Conservation (phyloP, 805 yeast genomes). For the Wickerhamiella hasegawae region DNA sequence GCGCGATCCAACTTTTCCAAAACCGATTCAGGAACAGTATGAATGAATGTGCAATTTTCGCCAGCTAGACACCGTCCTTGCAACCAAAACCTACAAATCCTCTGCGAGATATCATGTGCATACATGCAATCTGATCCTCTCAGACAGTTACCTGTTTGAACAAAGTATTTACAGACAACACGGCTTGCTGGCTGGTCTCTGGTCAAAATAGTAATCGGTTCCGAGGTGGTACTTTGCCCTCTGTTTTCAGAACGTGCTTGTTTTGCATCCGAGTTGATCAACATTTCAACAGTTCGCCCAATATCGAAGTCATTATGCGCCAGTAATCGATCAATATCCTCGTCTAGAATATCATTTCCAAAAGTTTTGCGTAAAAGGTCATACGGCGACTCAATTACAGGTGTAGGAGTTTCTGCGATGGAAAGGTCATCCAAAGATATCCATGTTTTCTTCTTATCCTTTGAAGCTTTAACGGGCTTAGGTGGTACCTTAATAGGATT, state of each 20-base stretch:
- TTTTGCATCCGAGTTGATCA: too few species aligned
- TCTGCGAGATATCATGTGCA: slow-evolving; percentile 28
- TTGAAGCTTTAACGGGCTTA: too few species aligned
- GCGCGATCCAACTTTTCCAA: slow-evolving; percentile 5
- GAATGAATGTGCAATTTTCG: slow-evolving; percentile 27
- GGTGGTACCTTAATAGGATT: too few species aligned
- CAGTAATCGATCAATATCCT: slow-evolving; percentile 24
- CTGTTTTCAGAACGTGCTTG: too few species aligned
- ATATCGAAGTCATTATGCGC: slow-evolving; percentile 25
- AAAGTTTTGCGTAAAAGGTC: slow-evolving; percentile 23
- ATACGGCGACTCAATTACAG: too few species aligned
- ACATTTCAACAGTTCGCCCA: slow-evolving; percentile 14
- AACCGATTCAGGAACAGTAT: slow-evolving; percentile 21
- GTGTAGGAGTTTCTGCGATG: too few species aligned
- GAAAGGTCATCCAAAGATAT: too few species aligned
- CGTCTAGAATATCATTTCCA: slow-evolving; percentile 20
- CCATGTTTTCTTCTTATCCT: too few species aligned
- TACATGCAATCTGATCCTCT: slow-evolving; percentile 30
- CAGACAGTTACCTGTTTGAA: slow-evolving; percentile 28
- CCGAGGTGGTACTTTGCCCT: too few species aligned
- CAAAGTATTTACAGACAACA: slow-evolving; percentile 26
- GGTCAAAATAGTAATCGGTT: too few species aligned
- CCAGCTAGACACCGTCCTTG: slow-evolving; percentile 31
- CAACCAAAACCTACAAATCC: slow-evolving; percentile 33
- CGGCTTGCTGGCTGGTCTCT: slow-evolving; percentile 15